These are phyloP conservation scores for Ophiocordyceps robertsii DNA, from an alignment of 2,329 filamentous ascomycete species.

Conservation along the genomic window DNA sequence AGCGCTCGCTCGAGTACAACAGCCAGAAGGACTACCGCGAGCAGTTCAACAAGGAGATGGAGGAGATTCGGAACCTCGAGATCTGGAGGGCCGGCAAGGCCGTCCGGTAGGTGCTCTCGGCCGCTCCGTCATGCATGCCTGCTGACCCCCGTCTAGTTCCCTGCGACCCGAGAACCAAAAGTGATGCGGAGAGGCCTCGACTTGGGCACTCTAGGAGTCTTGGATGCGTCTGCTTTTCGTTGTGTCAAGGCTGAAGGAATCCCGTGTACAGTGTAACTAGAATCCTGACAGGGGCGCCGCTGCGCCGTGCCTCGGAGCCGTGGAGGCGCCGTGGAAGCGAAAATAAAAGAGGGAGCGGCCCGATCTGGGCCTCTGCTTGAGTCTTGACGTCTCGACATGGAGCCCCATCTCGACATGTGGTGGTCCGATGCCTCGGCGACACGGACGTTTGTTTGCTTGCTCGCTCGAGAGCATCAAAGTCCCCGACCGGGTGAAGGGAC, in stretches of 20 bases:
- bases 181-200: constrained; percentile 27
- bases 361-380: too few relatives aligned
- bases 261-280: background rate
- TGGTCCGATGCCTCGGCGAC: too few relatives aligned
- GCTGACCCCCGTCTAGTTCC: constrained; percentile 30
- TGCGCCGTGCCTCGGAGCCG: too few relatives aligned
- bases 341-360: too few relatives aligned
- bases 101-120: constrained; percentile 49
- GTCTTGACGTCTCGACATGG: too few relatives aligned
- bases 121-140: constrained; percentile 8
- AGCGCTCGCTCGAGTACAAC: constrained; percentile 96
- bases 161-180: constrained; percentile 82
- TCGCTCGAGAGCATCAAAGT: too few relatives aligned
- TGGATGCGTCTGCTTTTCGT: background rate
- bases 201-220: background rate
- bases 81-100: constrained; percentile 99
- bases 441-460: too few relatives aligned
- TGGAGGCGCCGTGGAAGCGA: too few relatives aligned
- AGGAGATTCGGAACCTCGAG: constrained; percentile 95
- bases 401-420: too few relatives aligned
- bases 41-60: constrained; percentile 95
- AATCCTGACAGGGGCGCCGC: too few relatives aligned
- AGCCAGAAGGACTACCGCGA: constrained; percentile 88
- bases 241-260: background rate
- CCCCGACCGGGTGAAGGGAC: too few relatives aligned